Evolutionary conservation across 305 asterid species (phyloP).

Genomic region (Ajuga reptans): DNA sequence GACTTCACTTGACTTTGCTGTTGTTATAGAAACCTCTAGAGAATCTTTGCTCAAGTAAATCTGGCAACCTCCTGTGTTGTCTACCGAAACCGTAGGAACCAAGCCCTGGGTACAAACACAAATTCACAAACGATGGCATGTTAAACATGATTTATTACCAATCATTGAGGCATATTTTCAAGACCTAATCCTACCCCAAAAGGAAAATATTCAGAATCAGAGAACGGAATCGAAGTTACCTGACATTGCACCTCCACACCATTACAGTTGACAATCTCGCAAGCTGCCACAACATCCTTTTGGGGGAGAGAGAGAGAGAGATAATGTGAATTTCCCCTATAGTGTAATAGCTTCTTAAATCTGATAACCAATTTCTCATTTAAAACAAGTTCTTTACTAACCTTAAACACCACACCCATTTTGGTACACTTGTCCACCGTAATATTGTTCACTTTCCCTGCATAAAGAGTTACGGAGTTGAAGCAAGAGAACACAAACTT

Average conservation of each 20-base stretch:
- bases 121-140: not conserved
- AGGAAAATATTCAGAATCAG: not conserved
- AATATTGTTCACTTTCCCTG: slow-evolving; percentile 95
- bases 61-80: slow-evolving; percentile 87
- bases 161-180: not conserved
- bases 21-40: slow-evolving; percentile 66
- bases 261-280: slow-evolving; percentile 82
- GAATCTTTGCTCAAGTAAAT: slow-evolving; percentile 79
- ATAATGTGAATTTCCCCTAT: slow-evolving; percentile 8
- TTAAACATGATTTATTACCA: not conserved
- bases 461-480: slow-evolving; percentile 9
- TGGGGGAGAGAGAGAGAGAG: not conserved
- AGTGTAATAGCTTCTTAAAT: not conserved
- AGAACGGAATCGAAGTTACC: slow-evolving; percentile 33
- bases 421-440: slow-evolving; percentile 91
- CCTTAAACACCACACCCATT: slow-evolving; percentile 87
- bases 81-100: slow-evolving; percentile 84
- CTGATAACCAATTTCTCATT: not conserved
- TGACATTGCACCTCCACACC: slow-evolving; percentile 84
- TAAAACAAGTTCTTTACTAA: slow-evolving; percentile 24
- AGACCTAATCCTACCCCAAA: not conserved
- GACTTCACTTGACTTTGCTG: slow-evolving; percentile 85
- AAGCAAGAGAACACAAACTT: not conserved
- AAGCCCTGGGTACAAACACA: slow-evolving; percentile 40
- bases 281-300: slow-evolving; percentile 97